Evolutionary conservation across 2,329 filamentous ascomycete species (phyloP), one percentile per base, ranked within the genome.

Genomic region (Pyricularia pennisetigena): DNA sequence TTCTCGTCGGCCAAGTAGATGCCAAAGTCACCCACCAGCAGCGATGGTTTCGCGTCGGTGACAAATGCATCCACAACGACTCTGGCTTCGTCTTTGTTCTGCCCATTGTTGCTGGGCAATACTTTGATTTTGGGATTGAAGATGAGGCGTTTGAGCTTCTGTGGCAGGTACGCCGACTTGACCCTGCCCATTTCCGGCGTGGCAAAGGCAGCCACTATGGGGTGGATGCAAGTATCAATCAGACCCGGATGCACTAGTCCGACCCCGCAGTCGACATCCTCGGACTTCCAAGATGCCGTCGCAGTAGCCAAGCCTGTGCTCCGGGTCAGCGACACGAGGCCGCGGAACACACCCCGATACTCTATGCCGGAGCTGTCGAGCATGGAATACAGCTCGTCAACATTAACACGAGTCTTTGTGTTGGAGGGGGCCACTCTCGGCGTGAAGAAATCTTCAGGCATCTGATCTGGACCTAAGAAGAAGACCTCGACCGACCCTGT

Each of bases 101-200:
- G 20, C 3, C 10, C 5, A 12, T 3, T 16, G 5, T 16, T 32
- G 29, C 61, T 16, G 12, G 32, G 24, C 26, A 20, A 4, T 5
- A 23, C 0, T 29, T 12, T 35, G 0, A 35, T 6, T 8, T 20
- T 32, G 26, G 32, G 20, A 20, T 64, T 23, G 2, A 64, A n/a
- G 6, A 23, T n/a, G 63, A 64, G 12, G 20, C 32, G 26, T 2
- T n/a, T 24, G 7, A 64, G 32, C 14, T 12, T 23, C 1, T 64
- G 63, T 5, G 62, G 62, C 5, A 68, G 63, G 24, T 68, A 68
- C 10, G 63, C 26, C 20, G 67, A 65, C 67, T 64, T 65, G 6
- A 68, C n/a, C 30, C 67, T 30, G 23, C 26, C 63, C n/a, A 64
- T 61, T 23, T 62, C 20, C 14, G 67, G 67, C 2, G 67, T 41